Evolutionary conservation across 2,329 filamentous ascomycete species (phyloP).

Genomic region (Chaetomium sp.): DNA sequence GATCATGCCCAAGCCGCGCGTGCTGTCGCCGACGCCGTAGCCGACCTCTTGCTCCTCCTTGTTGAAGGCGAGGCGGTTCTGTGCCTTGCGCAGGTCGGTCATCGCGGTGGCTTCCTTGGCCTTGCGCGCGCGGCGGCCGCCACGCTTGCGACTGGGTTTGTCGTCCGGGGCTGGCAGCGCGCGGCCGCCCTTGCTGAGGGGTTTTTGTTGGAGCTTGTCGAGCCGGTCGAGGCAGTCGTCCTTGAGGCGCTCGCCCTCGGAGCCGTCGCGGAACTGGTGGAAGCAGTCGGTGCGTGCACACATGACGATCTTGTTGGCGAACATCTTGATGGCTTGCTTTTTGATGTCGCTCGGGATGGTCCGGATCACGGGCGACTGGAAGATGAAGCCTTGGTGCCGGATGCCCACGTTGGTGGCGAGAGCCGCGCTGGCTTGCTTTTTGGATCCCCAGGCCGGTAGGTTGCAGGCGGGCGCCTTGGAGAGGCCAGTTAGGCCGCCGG

Average conservation of each 20-base stretch:
- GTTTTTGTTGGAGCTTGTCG: constrained; percentile 87
- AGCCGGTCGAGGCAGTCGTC: constrained; percentile 77
- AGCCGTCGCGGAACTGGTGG: constrained; percentile 74
- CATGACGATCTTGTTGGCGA: constrained; percentile 88
- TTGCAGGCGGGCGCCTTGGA: constrained; percentile 94
- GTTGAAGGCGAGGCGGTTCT: constrained; percentile 93
- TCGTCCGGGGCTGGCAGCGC: constrained; percentile 91
- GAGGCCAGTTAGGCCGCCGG: constrained; percentile 79
- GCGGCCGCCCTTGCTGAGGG: constrained; percentile 79
- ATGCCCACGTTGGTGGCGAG: constrained; percentile 90
- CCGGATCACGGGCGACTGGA: constrained; percentile 82
- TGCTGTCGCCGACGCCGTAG: constrained; percentile 79
- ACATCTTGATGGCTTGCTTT: constrained; percentile 89
- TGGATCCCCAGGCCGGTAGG: constrained; percentile 81
- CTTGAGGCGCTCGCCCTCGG: constrained; percentile 74
- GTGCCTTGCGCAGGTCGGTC: constrained; percentile 92
- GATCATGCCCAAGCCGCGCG: constrained; percentile 90
- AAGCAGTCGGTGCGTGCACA: constrained; percentile 85
- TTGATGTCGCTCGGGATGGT: constrained; percentile 81
- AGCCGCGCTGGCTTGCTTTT: constrained; percentile 69
- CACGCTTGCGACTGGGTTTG: constrained; percentile 87
- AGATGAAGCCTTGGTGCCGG: constrained; percentile 87
- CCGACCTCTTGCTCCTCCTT: constrained; percentile 93
- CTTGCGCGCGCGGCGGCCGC: constrained; percentile 81
- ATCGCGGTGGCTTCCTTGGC: constrained; percentile 95